These are phyloP conservation scores for Eutrema yunnanense DNA, from an alignment of 345 rosid genomes.

Conservation along the genomic window DNA sequence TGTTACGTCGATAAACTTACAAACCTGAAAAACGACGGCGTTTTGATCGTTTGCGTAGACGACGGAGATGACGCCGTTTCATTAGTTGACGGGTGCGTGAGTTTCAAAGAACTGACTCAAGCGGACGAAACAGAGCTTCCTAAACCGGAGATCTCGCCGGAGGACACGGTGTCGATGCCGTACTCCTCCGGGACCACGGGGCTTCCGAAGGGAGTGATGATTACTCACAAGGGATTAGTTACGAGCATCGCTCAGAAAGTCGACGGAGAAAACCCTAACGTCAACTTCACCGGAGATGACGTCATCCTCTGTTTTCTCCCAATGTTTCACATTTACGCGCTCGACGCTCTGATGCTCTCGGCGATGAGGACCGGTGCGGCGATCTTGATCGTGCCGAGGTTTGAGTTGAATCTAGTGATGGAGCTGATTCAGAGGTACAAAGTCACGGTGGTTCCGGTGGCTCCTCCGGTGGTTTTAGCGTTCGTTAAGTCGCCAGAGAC, in stretches of 20 bases:
- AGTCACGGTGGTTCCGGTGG: constrained; percentile 70
- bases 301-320: constrained; percentile 74
- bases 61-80: background rate
- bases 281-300: constrained; percentile 56
- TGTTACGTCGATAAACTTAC: constrained; percentile 45
- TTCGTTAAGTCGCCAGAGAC: constrained; percentile 51
- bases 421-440: constrained; percentile 55
- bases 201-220: constrained; percentile 87
- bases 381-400: constrained; percentile 65
- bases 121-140: constrained; percentile 43
- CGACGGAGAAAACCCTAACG: constrained; percentile 90
- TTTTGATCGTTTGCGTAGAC: constrained; percentile 21
- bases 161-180: constrained; percentile 74
- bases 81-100: constrained; percentile 36
- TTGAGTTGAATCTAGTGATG: constrained; percentile 47
- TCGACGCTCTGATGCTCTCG: constrained; percentile 65
- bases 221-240: constrained; percentile 73
- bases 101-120: constrained; percentile 42
- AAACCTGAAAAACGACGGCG: constrained; percentile 29
- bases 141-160: constrained; percentile 37
- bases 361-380: constrained; percentile 76
- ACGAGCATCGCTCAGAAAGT: constrained; percentile 90
- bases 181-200: constrained; percentile 96
- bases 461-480: constrained; percentile 71
- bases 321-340: constrained; percentile 74